Evolutionary conservation across 257 asterid genomes (phyloP).

Genomic region (Ilex aquifolium): DNA sequence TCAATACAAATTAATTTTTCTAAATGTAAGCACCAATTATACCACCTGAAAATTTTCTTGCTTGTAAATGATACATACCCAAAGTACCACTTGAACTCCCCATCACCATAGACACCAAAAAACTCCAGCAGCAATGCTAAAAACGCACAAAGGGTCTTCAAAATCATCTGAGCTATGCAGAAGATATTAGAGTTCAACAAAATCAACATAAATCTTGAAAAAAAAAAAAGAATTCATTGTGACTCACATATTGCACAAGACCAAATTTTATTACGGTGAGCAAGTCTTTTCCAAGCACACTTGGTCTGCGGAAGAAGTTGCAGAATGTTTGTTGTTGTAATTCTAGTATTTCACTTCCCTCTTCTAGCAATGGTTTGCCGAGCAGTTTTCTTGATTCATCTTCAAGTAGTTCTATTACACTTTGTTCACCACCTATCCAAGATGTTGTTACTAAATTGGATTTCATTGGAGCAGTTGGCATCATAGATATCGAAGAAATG

Average conservation of each 20-base stretch:
- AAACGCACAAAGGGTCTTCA: conserved; percentile 80
- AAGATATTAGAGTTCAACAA: conserved; percentile 6
- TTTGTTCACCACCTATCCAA: conserved; percentile 67
- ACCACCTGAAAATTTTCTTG: background rate
- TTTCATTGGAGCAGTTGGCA: background rate
- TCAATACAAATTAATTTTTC: too few relatives aligned
- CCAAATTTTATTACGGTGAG: conserved; percentile 75
- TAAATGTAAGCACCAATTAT: background rate
- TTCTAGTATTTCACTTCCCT: conserved; percentile 21
- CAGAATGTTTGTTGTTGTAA: conserved; percentile 26
- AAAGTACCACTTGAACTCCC: conserved; percentile 80
- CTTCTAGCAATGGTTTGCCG: conserved; percentile 60
- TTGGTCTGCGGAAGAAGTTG: conserved; percentile 62
- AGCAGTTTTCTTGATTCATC: conserved; percentile 53
- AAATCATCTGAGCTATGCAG: conserved; percentile 65
- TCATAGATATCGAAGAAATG: background rate
- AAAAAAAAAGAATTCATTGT: background rate
- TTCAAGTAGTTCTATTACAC: conserved; percentile 60
- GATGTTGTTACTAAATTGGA: conserved; percentile 10
- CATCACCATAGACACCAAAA: conserved; percentile 89
- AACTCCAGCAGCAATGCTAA: conserved; percentile 73
- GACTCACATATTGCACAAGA: conserved; percentile 81
- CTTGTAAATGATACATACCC: conserved; percentile 46
- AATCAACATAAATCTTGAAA: background rate
- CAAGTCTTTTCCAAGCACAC: conserved; percentile 57